Conservation (phyloP, 768 basidiomycete genomes). For the Royoungia palumana region DNA sequence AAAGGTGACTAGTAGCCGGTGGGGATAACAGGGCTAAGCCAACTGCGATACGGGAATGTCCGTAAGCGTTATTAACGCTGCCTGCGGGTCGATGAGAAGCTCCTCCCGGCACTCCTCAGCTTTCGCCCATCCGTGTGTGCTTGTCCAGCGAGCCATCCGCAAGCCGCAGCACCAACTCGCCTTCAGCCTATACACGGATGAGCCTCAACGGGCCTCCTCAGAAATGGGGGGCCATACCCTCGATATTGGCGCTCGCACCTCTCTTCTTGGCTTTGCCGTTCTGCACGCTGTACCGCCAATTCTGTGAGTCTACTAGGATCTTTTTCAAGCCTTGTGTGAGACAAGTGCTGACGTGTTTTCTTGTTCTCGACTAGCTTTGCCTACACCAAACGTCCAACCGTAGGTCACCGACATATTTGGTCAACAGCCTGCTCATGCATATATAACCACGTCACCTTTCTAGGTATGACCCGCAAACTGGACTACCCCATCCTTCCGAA, state of each 20-base stretch:
- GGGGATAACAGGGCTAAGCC: too few relatives aligned
- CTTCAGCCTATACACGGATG: constrained; percentile 5
- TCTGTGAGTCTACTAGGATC: constrained; percentile 37
- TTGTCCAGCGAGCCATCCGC: not conserved
- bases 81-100: too few relatives aligned
- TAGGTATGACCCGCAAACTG: constrained; percentile 48
- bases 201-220: not conserved
- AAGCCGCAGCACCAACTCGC: not conserved
- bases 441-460: not conserved
- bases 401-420: constrained; percentile 28
- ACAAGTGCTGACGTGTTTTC: constrained; percentile 1
- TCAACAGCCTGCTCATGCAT: not conserved
- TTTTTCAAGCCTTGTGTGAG: too few relatives aligned
- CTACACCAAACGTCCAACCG: constrained; percentile 52
- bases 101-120: too few relatives aligned
- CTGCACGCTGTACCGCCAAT: constrained; percentile 47
- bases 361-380: constrained; percentile 44
- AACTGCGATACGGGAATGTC: too few relatives aligned
- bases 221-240: constrained; percentile 58
- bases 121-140: too few relatives aligned
- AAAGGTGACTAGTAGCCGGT: too few relatives aligned
- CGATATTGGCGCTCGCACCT: constrained; percentile 52
- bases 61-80: too few relatives aligned
- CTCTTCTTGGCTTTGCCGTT: constrained; percentile 50
- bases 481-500: constrained; percentile 70